phyloP scores from a whole-genome alignment of 75 land plant genomes.

The Adiantum capillusveneris region DNA sequence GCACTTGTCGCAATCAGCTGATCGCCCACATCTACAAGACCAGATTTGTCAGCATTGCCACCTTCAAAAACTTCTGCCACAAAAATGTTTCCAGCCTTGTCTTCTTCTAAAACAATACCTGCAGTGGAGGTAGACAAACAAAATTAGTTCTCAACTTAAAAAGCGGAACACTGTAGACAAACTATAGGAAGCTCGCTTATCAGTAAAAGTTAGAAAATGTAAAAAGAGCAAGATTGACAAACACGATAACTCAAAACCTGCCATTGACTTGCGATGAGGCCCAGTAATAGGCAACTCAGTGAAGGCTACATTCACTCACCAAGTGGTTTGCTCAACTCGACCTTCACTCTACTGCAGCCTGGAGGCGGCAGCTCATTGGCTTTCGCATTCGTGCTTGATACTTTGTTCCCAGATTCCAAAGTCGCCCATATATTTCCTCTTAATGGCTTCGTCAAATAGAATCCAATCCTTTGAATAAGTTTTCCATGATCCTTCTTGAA shows the following conservation, averaged over 20 bases:
- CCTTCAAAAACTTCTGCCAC: slow-evolving; percentile 28
- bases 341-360: slow-evolving; percentile 41
- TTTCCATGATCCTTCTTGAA: no score
- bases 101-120: slow-evolving; percentile 37
- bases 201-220: no score
- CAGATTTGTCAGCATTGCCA: slow-evolving; percentile 38
- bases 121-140: slow-evolving; percentile 5
- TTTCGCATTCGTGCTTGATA: no score
- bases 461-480: no score
- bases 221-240: no score
- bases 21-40: slow-evolving; percentile 31
- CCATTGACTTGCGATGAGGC: background rate
- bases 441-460: no score
- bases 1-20: slow-evolving; percentile 47
- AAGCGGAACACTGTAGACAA: background rate
- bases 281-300: no score
- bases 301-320: slow-evolving; percentile 14
- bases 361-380: slow-evolving; percentile 19
- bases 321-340: slow-evolving; percentile 30
- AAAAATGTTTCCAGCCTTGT: slow-evolving; percentile 25
- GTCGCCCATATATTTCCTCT: no score
- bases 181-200: no score
- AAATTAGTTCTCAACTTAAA: background rate
- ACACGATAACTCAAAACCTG: background rate
- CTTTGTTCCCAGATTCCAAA: no score